Evolutionary conservation across 148 eudicot species (phyloP).

Genomic region (Chenopodium suecicum): DNA sequence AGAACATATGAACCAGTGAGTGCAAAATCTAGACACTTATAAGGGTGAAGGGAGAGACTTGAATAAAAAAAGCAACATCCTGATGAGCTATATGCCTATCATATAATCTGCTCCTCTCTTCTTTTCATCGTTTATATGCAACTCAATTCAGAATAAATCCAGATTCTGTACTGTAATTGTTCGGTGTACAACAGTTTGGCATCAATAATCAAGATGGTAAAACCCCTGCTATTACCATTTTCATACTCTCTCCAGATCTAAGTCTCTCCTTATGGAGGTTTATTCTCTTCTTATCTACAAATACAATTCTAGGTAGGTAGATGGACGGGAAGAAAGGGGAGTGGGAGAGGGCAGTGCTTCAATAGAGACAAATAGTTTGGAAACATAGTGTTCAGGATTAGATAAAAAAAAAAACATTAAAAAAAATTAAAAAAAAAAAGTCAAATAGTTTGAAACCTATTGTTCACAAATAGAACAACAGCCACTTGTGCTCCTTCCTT

Average conservation of each 20-base stretch:
- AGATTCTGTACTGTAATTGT: too few relatives aligned
- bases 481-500: not conserved
- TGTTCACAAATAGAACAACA: not conserved
- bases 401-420: too few relatives aligned
- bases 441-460: too few relatives aligned
- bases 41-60: not conserved
- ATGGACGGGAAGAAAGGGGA: not conserved
- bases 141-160: too few relatives aligned
- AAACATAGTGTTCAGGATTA: not conserved
- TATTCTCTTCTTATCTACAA: not conserved
- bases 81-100: not conserved
- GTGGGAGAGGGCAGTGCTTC: not conserved
- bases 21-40: not conserved
- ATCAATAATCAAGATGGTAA: too few relatives aligned
- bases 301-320: not conserved
- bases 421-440: too few relatives aligned
- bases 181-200: too few relatives aligned
- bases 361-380: not conserved
- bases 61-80: not conserved
- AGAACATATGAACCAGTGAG: not conserved
- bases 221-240: too few relatives aligned
- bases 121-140: too few relatives aligned
- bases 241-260: too few relatives aligned
- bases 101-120: not conserved
- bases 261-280: too few relatives aligned